Base-by-base conservation (phyloP, 805 yeast species). In the Yarrowia keelungensis region DNA sequence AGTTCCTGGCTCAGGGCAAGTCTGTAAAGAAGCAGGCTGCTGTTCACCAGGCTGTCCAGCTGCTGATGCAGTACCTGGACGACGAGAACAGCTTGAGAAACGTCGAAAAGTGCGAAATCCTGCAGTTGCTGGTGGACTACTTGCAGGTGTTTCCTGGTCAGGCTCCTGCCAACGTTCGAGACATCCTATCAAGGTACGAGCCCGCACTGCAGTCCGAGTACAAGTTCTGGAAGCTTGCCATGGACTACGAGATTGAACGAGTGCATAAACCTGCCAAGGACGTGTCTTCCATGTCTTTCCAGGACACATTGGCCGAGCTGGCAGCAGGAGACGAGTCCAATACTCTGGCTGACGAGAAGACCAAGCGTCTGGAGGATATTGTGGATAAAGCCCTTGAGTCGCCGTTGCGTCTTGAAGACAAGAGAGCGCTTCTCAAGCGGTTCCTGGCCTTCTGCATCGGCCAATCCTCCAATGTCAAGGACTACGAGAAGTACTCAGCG, bases 161-260 rank as follows among this genome's bases (percentile, higher is more conserved):
- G 12, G 71, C 72, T 8, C 56, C 68, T 14, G 74, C 70, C 2
- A 72, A 59, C 14, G 79, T 80, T 0, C 50, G 75, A 2, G 64
- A 49, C 14, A n/a, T 74, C 22, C 77, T 73, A 53, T 69, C 69
- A 43, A 38, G 51, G 42, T 64, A 73, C 46, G 69, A 71, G 35
- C 69, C 69, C 11, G 58, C 69, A 46, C 75, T 71, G 41, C 54
- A 72, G 46, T 74, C 71, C 35, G 71, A 72, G 43, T 72, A 72
- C 58, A 64, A 71, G 39, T 78, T 77, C 67, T 78, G 80, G 80
- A 72, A 71, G 41, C 70, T 73, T n/a, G 77, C 71, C 62, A 73
- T 78, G 38, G 69, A 70, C 39, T 76, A 76, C 51, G 79, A 76
- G 56, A 67, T 76, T n/a, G 71, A 69, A n/a, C 71, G 73, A 47